Conservation (phyloP, 129 eudicot genomes). For the Flaveria brownii region DNA sequence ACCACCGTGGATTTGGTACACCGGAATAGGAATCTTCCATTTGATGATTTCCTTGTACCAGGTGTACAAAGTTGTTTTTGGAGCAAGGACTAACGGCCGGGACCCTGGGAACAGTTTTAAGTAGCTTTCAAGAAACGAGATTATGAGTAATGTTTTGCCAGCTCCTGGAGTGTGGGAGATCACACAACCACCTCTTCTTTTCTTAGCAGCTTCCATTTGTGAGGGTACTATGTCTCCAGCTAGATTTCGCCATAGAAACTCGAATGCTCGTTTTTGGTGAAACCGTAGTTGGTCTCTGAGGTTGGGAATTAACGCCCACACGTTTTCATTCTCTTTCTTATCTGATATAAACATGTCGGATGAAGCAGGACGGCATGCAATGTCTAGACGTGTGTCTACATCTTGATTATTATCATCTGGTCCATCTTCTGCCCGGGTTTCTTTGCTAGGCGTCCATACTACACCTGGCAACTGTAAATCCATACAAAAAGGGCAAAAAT, state of each 20-base stretch:
- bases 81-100: constrained; percentile 94
- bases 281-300: constrained; percentile 66
- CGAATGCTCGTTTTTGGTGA: constrained; percentile 89
- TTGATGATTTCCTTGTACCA: constrained; percentile 98
- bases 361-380: constrained; percentile 58
- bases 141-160: constrained; percentile 88
- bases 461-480: constrained; percentile 51
- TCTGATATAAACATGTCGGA: constrained; percentile 50
- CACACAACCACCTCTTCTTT: constrained; percentile 87
- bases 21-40: constrained; percentile 94
- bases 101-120: constrained; percentile 87
- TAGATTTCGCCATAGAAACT: constrained; percentile 92
- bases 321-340: constrained; percentile 56
- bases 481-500: constrained; percentile 7
- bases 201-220: constrained; percentile 62
- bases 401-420: constrained; percentile 44
- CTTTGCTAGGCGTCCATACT: constrained; percentile 51
- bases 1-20: constrained; percentile 97
- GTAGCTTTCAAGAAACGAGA: constrained; percentile 90
- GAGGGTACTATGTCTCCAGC: constrained; percentile 83
- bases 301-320: constrained; percentile 94
- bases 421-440: constrained; percentile 49
- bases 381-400: constrained; percentile 48
- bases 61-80: constrained; percentile 91
- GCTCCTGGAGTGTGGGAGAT: constrained; percentile 99